These are phyloP conservation scores for Colletotrichum abscissum DNA, from an alignment of 2,329 filamentous ascomycete species.

Conservation along the genomic window DNA sequence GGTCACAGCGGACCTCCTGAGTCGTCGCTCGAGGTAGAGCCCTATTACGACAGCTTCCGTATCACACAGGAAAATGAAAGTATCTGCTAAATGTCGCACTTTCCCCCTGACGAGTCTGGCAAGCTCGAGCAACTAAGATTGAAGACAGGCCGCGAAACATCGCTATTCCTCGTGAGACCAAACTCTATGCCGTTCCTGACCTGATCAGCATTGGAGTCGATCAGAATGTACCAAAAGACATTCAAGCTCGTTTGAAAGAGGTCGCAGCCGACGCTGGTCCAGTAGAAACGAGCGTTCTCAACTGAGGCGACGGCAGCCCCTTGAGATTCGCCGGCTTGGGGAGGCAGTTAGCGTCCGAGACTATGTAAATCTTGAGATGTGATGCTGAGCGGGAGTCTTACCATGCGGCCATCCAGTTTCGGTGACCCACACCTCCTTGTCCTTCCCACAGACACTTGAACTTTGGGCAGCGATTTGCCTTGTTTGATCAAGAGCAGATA, in stretches of 20 bases:
- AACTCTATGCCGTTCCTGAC: conserved; percentile 10
- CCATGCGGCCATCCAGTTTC: conserved; percentile 69
- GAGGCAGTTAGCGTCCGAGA: neutral
- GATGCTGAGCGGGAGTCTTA: neutral
- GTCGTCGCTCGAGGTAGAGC: no score
- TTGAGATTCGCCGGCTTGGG: conserved; percentile 52
- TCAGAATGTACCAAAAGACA: conserved; percentile 32
- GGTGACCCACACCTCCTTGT: conserved; percentile 59
- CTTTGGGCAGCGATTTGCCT: conserved; percentile 36
- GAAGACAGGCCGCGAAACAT: conserved; percentile 18
- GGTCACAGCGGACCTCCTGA: no score
- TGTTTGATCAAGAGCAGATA: conserved; percentile 49
- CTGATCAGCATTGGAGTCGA: conserved; percentile 28
- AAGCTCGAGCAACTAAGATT: conserved; percentile 13
- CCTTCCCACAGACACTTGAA: conserved; percentile 51
- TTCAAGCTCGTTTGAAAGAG: conserved; percentile 23
- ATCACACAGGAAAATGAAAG: neutral
- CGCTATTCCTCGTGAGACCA: conserved; percentile 13
- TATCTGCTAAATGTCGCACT: neutral
- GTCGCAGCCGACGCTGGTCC: conserved; percentile 26
- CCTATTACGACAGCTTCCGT: neutral
- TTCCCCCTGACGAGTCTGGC: rapidly evolving
- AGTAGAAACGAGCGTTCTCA: conserved; percentile 52
- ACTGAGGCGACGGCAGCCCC: conserved; percentile 55
- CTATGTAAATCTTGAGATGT: neutral